Percentiles rank a stretch among this genome's conserved stretches.
Evolutionary conservation across 257 asterid genomes (phyloP).

Genomic region (Solanum ossicruentum): DNA sequence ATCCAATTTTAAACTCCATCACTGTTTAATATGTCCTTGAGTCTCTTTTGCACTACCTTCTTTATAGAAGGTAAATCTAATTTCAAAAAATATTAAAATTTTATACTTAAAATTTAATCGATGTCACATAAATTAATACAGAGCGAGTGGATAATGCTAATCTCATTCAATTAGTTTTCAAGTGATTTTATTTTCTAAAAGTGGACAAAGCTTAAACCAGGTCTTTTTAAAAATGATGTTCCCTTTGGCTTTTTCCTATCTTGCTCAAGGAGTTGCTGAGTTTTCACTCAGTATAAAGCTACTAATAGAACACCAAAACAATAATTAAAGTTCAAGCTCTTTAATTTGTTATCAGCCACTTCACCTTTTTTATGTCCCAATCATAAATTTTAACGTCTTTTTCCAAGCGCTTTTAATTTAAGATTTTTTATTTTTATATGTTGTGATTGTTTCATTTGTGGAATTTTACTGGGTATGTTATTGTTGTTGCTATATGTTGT

Average conservation of each 20-base stretch:
- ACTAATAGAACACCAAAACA: background rate
- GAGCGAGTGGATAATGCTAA: background rate
- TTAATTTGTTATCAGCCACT: background rate
- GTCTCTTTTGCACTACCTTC: background rate
- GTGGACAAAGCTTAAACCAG: background rate
- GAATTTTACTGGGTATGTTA: too few relatives aligned
- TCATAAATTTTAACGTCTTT: background rate
- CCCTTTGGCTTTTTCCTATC: background rate
- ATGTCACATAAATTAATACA: too few relatives aligned
- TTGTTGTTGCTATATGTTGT: background rate
- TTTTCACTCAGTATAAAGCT: background rate
- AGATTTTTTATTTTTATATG: background rate
- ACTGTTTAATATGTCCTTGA: too few relatives aligned
- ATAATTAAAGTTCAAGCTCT: background rate
- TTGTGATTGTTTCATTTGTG: background rate
- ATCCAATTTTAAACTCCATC: too few relatives aligned
- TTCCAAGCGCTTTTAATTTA: background rate
- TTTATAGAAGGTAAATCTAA: background rate
- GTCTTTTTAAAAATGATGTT: background rate
- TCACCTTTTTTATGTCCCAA: background rate
- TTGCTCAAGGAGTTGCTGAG: background rate
- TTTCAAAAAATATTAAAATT: background rate
- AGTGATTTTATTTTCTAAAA: background rate
- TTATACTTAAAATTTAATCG: background rate
- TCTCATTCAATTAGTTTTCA: background rate